Conservation (phyloP, 1,284 basidiomycete genomes). For the Ceratobasidium sp. region DNA sequence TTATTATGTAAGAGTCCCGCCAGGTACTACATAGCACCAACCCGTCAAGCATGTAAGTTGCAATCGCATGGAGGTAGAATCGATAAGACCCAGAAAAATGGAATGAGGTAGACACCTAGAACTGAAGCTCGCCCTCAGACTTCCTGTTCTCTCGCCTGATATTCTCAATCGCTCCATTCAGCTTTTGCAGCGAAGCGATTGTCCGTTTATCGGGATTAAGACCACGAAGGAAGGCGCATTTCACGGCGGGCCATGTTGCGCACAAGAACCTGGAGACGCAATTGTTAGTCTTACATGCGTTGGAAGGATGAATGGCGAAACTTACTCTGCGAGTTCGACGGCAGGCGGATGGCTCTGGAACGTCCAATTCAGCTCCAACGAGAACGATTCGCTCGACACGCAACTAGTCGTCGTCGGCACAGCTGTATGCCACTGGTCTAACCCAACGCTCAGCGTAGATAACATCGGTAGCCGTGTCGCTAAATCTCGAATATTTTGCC, state of each 20-base stretch:
- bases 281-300: not conserved
- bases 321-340: conserved; percentile 18
- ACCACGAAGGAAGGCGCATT: conserved; percentile 23
- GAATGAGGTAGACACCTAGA: no score
- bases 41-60: no score
- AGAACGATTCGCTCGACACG: conserved; percentile 1
- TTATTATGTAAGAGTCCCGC: no score
- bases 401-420: not conserved
- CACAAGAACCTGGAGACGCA: conserved; percentile 31
- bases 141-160: conserved; percentile 8
- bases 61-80: no score
- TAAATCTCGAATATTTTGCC: conserved; percentile 24
- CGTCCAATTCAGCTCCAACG: conserved; percentile 27
- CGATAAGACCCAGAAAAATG: no score
- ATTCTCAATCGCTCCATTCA: conserved; percentile 19
- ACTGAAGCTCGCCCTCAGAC: no score
- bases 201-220: conserved; percentile 7
- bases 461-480: conserved; percentile 21
- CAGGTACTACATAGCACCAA: no score
- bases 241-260: conserved; percentile 27
- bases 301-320: not conserved
- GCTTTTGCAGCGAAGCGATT: conserved; percentile 17
- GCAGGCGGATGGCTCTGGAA: not conserved
- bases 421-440: conserved; percentile 24
- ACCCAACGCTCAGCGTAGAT: conserved; percentile 29